Base-by-base conservation (phyloP, 495 filamentous ascomycete genomes). In the Amphirosellinia nigrospora region DNA sequence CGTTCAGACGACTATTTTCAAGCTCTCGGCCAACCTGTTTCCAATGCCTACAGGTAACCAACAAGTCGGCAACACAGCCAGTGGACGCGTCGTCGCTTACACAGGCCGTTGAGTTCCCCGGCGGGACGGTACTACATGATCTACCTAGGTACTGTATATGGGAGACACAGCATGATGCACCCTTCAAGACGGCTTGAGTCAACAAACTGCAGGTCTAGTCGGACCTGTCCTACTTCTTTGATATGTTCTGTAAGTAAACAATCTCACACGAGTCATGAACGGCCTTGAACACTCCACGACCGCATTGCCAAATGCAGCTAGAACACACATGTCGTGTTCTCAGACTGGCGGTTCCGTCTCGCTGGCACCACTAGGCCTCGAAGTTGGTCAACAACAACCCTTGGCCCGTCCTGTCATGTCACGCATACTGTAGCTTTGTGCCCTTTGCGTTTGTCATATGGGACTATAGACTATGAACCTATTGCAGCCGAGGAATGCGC, bases 221-320 rank as follows among this genome's bases (percentile, higher is more conserved):
- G 41, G 63, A 65, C 46, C 30, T 41, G 63, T 65, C 63, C 13
- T 53, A 36, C 46, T 19, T 53, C 46, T 19, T 53, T 32, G 62
- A 41, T 48, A 26, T 65, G n/a, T 34, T 65, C 7, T 30, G 32
- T 21, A 34, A n/a, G n/a, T 65, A 26, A 15, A 38, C 63, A 65
- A 53, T 53, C 63, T 39, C 32, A 23, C 30, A 34, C 63, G 63
- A 65, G 63, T 65, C 63, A 65, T 52, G 63, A n/a, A 21, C 63
- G 30, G 63, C 21, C 32, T 39, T 53, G 30, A 6, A 23, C 21
- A 34, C 34, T 65, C 46, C 63, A 65, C 46, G 63, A 34, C 63
- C 30, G 34, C 46, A 65, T 65, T 65, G 45, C 63, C 63, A 39
- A 65, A 65, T 65, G 63, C 63, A 65, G 63, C 63, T 65, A 65